Base-by-base conservation (phyloP, 2,329 filamentous ascomycete genomes). In the Penicillium paneum region DNA sequence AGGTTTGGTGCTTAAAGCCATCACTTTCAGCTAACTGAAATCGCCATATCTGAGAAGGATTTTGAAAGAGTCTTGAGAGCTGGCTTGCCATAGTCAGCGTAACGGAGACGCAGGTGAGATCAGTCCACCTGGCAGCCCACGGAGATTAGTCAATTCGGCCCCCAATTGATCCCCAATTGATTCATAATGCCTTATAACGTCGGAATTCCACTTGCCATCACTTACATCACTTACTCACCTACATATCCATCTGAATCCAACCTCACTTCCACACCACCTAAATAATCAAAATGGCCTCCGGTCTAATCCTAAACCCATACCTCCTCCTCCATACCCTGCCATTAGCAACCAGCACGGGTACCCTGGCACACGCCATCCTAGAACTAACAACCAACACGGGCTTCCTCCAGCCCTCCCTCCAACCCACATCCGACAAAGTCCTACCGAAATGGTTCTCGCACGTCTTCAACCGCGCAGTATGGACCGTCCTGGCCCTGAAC, bases 271-370 rank as follows among this genome's bases (percentile, higher is more conserved):
- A 8, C 29, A 31, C 8, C 19, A 24, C 21, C 21, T 24, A 24
- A 24, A 24, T 24, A 24, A 24, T 3, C n/a, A 47, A 26, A 29
- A 64, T 56, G 59, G 61, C 57, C 12, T 64, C 50, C 2, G 60
- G 60, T 46, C 54, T 62, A 24, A 51, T 61, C 21, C 53, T 62
- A 55, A 56, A 63, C 36, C 57, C 59, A 12, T 17, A 58, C 26
- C 49, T 39, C 34, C 59, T 62, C 34, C 53, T 61, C 29, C 57
- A 51, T 28, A 35, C 49, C 4, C 34, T 45, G 15, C 60, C 60
- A 12, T 38, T 62, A 11, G 58, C 58, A 49, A 52, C 56, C 29
- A 62, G 60, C 58, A 62, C 60, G n/a, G 60, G 40, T 5, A 62
- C 42, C 11, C 56, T 62, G 19, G 54, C 50, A 11, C 50, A 61